Base-by-base conservation (phyloP, 2,329 filamentous ascomycete species). In the Capronia epimyces region DNA sequence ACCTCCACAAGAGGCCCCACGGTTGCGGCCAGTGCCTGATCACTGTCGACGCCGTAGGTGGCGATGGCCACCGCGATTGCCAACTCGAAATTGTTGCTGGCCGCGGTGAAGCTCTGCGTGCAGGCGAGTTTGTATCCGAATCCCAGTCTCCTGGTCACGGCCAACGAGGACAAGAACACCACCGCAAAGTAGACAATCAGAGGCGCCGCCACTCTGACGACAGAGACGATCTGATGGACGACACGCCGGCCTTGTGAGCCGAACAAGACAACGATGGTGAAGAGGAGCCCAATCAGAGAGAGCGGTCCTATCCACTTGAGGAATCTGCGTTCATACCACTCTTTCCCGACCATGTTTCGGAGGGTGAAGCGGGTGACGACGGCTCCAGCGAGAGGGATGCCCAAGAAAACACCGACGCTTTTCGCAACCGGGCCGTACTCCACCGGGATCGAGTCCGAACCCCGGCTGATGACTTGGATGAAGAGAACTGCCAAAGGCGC, bases 11-110 rank as follows among this genome's bases (percentile, higher is more conserved):
- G 68, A 2, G 89, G 89, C 0, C 89, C 88, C 0, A 95, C 88
- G 0, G 89, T 94, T 6, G 86, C 76, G 1, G 89, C 88, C 39
- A 95, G 71, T 0, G 89, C 89, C 68, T 95, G 83, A 43, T 89
- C 82, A 61, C 86, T 91, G 34, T 85, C 72, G 0, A 84, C 77
- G 0, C 89, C 89, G 68, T 86, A 95, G 0, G 84, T 84, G 0
- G 89, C 85, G 2, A 95, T 83, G 0, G 87, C 87, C 0, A 95
- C 89, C 0, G 89, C 89, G 68, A 95, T 95, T 0, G 89, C 88
- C 20, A 95, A 72, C 71, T 95, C 89, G 63, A 95, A 95, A 65
- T 95, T 95, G 64, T 95, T 95, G 66, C 89, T 95, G 1, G 87
- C 86, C 0, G 88, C 90, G 0, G 87, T 94, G 62, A 95, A 93